Percentiles rank a stretch among this genome's conserved stretches.
These are phyloP conservation scores for Anisodus acutangulus DNA, from an alignment of 257 asterid species.

Conservation along the genomic window DNA sequence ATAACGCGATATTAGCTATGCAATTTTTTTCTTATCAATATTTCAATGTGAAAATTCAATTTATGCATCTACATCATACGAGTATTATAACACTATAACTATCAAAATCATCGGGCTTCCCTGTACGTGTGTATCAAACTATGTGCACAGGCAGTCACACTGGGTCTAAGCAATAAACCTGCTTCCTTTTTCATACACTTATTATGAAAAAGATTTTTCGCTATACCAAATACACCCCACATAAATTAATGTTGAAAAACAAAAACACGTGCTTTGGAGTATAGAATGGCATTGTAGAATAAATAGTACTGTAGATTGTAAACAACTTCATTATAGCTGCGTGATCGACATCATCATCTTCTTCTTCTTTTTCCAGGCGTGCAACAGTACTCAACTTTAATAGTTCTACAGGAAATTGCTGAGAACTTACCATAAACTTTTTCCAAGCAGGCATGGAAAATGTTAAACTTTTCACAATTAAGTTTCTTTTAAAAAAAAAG, in stretches of 20 bases:
- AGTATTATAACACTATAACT: too few relatives aligned
- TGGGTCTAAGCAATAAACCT: too few relatives aligned
- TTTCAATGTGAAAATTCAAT: too few relatives aligned
- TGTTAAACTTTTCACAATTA: not conserved
- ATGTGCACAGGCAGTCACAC: too few relatives aligned
- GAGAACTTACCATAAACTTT: not conserved
- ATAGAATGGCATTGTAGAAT: not conserved
- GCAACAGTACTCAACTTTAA: not conserved
- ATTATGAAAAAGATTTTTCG: not conserved
- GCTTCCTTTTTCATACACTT: not conserved
- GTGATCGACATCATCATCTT: not conserved
- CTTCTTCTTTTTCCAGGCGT: not conserved
- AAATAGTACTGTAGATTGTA: not conserved
- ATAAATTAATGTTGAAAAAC: not conserved
- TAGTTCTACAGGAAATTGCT: not conserved
- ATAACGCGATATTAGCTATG: too few relatives aligned
- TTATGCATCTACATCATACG: too few relatives aligned
- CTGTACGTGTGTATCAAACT: too few relatives aligned
- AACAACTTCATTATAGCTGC: constrained; percentile 12
- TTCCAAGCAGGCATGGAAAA: not conserved
- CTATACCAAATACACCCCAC: not conserved
- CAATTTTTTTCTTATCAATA: too few relatives aligned
- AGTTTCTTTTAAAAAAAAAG: not conserved
- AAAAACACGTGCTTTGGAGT: not conserved
- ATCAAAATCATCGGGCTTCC: too few relatives aligned